Evolutionary conservation across 352 stramenopile genomes (phyloP).

Genomic region (Globisporangium radiosum): DNA sequence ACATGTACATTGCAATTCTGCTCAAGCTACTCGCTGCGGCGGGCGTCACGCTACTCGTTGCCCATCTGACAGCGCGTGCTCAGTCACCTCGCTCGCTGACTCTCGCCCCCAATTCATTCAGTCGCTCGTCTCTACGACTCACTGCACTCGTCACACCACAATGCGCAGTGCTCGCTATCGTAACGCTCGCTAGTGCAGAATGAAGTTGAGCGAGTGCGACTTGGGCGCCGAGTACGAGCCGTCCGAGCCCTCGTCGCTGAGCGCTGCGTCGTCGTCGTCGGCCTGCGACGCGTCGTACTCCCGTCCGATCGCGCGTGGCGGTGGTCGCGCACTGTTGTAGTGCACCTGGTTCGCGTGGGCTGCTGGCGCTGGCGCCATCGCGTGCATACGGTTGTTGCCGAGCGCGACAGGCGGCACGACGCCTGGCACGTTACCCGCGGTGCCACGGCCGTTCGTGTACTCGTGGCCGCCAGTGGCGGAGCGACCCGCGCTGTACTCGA

Average conservation of each 20-base stretch:
- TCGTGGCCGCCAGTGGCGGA: neutral
- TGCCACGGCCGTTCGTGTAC: slow-evolving; percentile 3
- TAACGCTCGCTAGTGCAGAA: slow-evolving; percentile 40
- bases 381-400: slow-evolving; percentile 9
- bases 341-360: neutral
- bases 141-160: too few relatives aligned
- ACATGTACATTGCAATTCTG: neutral
- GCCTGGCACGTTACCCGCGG: neutral
- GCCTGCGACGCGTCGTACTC: slow-evolving; percentile 19
- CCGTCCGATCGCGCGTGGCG: slow-evolving; percentile 6
- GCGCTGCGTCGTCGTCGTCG: slow-evolving; percentile 11
- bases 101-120: too few relatives aligned
- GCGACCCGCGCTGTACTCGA: neutral
- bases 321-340: neutral
- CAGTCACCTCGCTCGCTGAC: too few relatives aligned
- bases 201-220: slow-evolving; percentile 82
- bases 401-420: neutral
- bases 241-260: slow-evolving; percentile 58
- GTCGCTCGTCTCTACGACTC: too few relatives aligned
- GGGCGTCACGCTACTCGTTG: too few relatives aligned
- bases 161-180: too few relatives aligned
- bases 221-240: slow-evolving; percentile 49
- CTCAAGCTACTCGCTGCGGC: too few relatives aligned
- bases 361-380: slow-evolving; percentile 1
- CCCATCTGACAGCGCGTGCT: too few relatives aligned